Base-by-base conservation (phyloP, 2,329 filamentous ascomycete species). In the Blumeria graminis region DNA sequence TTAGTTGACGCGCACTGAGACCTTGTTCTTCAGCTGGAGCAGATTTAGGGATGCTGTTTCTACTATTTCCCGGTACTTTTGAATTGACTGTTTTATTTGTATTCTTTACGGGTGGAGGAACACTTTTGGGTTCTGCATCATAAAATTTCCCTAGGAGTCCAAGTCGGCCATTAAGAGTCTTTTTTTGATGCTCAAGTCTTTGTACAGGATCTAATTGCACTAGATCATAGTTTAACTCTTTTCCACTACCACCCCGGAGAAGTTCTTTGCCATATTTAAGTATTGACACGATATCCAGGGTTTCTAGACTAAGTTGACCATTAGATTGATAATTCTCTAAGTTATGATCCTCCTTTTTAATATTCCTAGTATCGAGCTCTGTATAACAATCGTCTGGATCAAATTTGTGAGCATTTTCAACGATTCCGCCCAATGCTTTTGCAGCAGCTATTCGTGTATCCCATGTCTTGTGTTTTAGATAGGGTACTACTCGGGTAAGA, bases 391-490 rank as follows among this genome's bases (percentile, higher is more conserved):
- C 57, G 55, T 76, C 72, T 0, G 92, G 93, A 64, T 96, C 88
- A 67, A 92, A 94, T 48, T 77, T 71, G 56, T 87, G 81, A 0
- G 89, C 87, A 73, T 96, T 85, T 58, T 90, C 82, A 60, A 94
- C 82, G 61, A 98, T 96, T 64, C 90, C 88, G 58, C 90, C 90
- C 58, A 98, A 82, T 18, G 92, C 92, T 70, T 90, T 94, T 62
- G 90, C 88, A 51, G 93, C 85, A 56, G 92, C 93, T 59, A 84
- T 89, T 62, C 93, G 77, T 32, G 92, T 98, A 66, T 98, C 92
- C 92, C 92, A 98, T 66, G 89, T 90, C 68, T 90, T 94, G 63
- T 92, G 90, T 58, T 86, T 81, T 34, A 98, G 76, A 69, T 95
- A 98, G 0, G 92, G 90, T n/a, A 98, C 82, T 35, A 98, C 89